Base-by-base conservation (phyloP, 2,329 filamentous ascomycete species). In the Parastagonospora avenae region DNA sequence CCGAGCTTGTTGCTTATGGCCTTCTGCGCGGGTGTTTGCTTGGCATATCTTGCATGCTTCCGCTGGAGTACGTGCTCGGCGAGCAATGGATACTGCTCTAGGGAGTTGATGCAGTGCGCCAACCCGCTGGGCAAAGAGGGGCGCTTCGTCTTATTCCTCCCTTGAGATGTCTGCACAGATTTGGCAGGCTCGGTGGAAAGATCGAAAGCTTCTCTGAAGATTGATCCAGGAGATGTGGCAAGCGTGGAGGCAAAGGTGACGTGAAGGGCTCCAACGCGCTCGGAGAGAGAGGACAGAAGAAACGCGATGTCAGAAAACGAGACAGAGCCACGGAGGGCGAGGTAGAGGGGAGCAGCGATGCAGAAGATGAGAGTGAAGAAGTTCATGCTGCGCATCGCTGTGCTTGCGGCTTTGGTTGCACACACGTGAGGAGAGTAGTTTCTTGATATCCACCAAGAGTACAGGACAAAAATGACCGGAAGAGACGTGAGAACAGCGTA, bases 81-180 rank as follows among this genome's bases (percentile, higher is more conserved):
- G 19, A 49, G 46, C 8, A 49, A 37, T 33, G 46, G 33, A 49
- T 49, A 49, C 39, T 49, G 46, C 46, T 49, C 40, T 39, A 49
- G 43, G n/a, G 46, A 49, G 28, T 49, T 49, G 32, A 49, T 49
- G 40, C 46, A 49, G 28, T 42, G 46, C 28, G 46, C 46, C 39
- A 49, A 30, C 37, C 46, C 46, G 38, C 29, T 14, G 46, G 46
- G 38, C n/a, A n/a, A n/a, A n/a, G 43, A 49, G 46, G 33, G 46
- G 19, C 37, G 46, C 38, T 43, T 49, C 32, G 19, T 49, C 43
- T 27, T 49, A 24, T 24, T 24, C 30, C 35, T 39, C 24, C 40
- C 46, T 43, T 43, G n/a, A 39, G 38, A 19, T 19, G 27, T 15
- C 2, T 7, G 31, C 31, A 33, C 31, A 7, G 31, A 7, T 8